Evolutionary conservation across 2,329 filamentous ascomycete genomes (phyloP), one percentile per base, ranked within the genome.

Genomic region (Conoideocrella luteorostrata): DNA sequence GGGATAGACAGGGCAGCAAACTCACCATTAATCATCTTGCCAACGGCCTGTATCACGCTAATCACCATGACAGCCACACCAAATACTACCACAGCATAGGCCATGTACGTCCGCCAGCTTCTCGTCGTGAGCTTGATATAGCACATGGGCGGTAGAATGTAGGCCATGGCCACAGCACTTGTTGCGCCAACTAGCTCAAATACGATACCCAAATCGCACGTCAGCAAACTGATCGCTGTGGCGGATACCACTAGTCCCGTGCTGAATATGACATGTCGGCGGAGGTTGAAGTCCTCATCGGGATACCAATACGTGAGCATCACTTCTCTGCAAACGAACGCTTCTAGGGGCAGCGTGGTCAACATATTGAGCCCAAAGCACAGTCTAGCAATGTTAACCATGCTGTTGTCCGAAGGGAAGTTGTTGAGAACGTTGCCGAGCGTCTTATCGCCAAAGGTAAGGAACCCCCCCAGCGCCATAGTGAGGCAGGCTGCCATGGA

Each of bases 291-390:
- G 0, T 86, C 84, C 53, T 71, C 88, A 47, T 71, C 72, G 1
- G 77, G 78, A 56, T 75, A 82, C 60, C 74, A 83, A 65, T 95
- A 96, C 50, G 88, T 89, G 53, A 88, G 78, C 87, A 96, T 95
- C 50, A 96, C 90, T 66, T 96, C 93, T 58, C 93, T 81, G 66
- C 93, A 98, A 43, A 98, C 93, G 63, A 98, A 98, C 13, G 89
- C 90, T 71, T 98, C 93, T 47, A 98, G 82, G 0, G 93, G 93
- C 28, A 98, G 73, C 2, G 93, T 97, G 12, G 93, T 96, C 56
- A 98, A 80, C 93, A 98, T 98, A 73, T 98, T 98, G 52, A 98
- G 77, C 2, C 93, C 93, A 60, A 98, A 97, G 67, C 88, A 96
- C 40, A 98, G 76, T 42, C 93, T 84, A 18, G 93, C 93, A 46